Base-by-base conservation (phyloP, 169 alveolate genomes). In the Plasmodium gaboni region DNA sequence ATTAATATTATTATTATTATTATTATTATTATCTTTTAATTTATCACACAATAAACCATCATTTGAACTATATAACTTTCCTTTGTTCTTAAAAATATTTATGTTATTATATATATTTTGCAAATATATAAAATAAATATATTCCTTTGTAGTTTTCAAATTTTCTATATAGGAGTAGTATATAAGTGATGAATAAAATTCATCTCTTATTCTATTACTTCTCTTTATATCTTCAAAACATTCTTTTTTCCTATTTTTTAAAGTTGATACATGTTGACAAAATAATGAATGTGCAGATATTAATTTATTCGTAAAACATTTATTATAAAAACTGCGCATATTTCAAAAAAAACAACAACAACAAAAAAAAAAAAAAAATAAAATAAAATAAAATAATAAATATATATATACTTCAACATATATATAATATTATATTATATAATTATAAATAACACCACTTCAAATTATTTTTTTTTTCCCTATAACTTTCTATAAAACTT, bases 191-290 rank as follows among this genome's bases (percentile, higher is more conserved):
- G 59, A 26, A 57, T 78, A 64, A 2, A 65, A 6, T 32, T 65
- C 78, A 1, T 78, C 71, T 10, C 13, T 48, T 80, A 68, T 24
- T 65, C 50, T 67, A 17, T 28, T 13, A 24, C 51, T 71, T 86
- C 92, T 86, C 61, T 61, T 69, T 38, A 10, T 65, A 53, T 86
- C 64, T 86, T 71, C 87, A 67, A 51, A 86, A 44, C 42, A 44
- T 46, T 69, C 12, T 60, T 42, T 60, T 46, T 5, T 10, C 0
- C 42, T 86, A 70, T 67, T 68, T 7, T 53, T 80, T 80, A 80
- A 80, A 80, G 85, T 80, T 68, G 85, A 60, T 50, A 38, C 92
- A 86, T 86, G 67, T 70, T 86, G 74, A 86, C 87, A 71, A 86
- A 60, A 86, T 70, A 70, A 59, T 48, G 9, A 53, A 10, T 60